A percentile compares a stretch with the other conserved stretches of the same genome.
Evolutionary conservation across 1,284 basidiomycete species (phyloP).

Genomic region (Pascua guehoae): DNA sequence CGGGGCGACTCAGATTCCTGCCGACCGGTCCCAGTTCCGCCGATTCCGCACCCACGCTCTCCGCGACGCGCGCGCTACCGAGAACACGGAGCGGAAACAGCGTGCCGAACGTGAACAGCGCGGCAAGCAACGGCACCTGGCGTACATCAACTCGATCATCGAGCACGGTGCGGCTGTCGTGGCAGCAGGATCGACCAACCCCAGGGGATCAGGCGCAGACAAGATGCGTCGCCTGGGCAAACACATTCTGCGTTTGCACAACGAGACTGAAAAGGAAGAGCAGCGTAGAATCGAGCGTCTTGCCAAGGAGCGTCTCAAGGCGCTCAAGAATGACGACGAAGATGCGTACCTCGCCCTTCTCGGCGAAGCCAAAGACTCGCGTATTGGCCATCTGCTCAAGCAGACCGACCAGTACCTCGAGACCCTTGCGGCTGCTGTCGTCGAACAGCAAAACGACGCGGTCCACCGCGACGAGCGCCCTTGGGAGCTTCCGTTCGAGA

Average conservation of each 20-base stretch:
- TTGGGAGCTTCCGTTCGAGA: slow-evolving; percentile 43
- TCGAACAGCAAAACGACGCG: slow-evolving; percentile 86
- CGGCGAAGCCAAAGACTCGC: slow-evolving; percentile 98
- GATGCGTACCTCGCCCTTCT: slow-evolving; percentile 99
- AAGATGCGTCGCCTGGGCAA: slow-evolving; percentile 50
- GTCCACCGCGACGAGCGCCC: slow-evolving; percentile 34
- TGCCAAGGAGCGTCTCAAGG: slow-evolving; percentile 96
- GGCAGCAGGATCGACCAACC: slow-evolving; percentile 52
- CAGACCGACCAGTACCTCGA: slow-evolving; percentile 96
- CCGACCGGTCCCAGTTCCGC: slow-evolving; percentile 89
- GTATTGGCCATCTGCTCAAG: slow-evolving; percentile 91
- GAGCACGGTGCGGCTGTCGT: slow-evolving; percentile 75
- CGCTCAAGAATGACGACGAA: slow-evolving; percentile 96
- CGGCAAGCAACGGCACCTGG: slow-evolving; percentile 94
- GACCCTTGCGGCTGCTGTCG: slow-evolving; percentile 88
- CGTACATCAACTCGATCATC: slow-evolving; percentile 86
- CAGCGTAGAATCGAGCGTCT: slow-evolving; percentile 79
- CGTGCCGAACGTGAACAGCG: slow-evolving; percentile 86
- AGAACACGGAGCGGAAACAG: slow-evolving; percentile 86
- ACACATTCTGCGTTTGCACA: slow-evolving; percentile 52
- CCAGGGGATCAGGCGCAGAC: slow-evolving; percentile 44
- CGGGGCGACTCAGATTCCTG: slow-evolving; percentile 83
- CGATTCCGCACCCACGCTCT: slow-evolving; percentile 81
- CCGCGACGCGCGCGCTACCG: slow-evolving; percentile 85
- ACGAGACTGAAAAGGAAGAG: slow-evolving; percentile 56